Base-by-base conservation (phyloP, 352 stramenopile genomes). In the Phytopythium oedochilum region DNA sequence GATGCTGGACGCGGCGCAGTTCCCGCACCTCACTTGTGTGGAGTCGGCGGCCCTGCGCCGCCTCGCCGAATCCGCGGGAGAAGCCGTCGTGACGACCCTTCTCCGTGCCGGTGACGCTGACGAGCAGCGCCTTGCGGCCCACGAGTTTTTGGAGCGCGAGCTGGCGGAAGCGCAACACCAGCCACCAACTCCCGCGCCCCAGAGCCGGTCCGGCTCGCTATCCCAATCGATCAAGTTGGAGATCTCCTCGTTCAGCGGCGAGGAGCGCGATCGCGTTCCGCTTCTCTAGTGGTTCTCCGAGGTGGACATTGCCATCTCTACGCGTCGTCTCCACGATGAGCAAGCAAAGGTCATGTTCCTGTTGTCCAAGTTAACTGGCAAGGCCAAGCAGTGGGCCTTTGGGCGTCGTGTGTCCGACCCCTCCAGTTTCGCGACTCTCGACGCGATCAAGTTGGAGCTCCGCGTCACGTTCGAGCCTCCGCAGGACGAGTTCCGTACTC, bases 381-480 rank as follows among this genome's bases (percentile, higher is more conserved):
- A 32, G 29, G 29, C 29, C 29, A 32, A 5, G 29, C 5, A 60
- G 18, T 60, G 43, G 31, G 45, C 55, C 43, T 25, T 60, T 22
- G 44, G 55, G n/a, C 31, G 44, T 35, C 34, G 40, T 10, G 35
- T 60, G 18, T 43, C 22, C 23, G 32, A 54, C 34, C 8, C 26
- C 3, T 18, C 15, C 15, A 31, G 17, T 14, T 61, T 61, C 25
- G 44, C 34, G 44, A 55, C 44, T 4, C 34, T 50, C 22, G 23
- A 54, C 17, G 8, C 26, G 22, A 20, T 61, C 36, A 32, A 55
- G 2, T 22, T 23, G 17, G 46, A 43, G 9, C 42, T 61, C 4
- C 36, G 44, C 20, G 18, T 53, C 32, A 32, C 55, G 14, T 61
- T 61, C 36, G 45, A 55, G 18, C 55, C 55, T 1, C 55, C 55